These are phyloP conservation scores for Plasmodium relictum DNA, from an alignment of 169 alveolate species.

Conservation along the genomic window DNA sequence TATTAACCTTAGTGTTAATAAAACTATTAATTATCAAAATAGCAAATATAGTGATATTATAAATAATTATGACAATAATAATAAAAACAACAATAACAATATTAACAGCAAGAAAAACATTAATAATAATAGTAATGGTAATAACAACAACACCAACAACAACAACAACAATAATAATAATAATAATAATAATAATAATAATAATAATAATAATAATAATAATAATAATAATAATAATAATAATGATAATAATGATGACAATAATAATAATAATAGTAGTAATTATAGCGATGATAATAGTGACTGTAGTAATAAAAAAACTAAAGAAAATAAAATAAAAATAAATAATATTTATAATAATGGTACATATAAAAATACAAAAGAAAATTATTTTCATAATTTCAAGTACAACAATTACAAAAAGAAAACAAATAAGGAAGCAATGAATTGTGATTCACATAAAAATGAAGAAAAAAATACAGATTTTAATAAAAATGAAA, in stretches of 20 bases:
- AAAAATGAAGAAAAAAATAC: neutral
- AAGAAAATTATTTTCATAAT: conserved; percentile 10
- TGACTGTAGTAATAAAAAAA: neutral
- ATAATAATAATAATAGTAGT: neutral
- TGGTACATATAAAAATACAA: conserved; percentile 12
- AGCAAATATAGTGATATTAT: neutral
- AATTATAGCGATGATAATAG: neutral
- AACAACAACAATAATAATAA: conserved; percentile 3
- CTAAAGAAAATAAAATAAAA: neutral
- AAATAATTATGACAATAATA: neutral
- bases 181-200: conserved; percentile 7
- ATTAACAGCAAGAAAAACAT: neutral
- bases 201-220: conserved; percentile 10
- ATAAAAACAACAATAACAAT: neutral
- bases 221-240: neutral
- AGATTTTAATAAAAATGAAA: neutral
- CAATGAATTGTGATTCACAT: neutral
- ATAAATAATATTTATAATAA: neutral
- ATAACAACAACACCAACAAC: neutral
- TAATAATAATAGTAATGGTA: neutral
- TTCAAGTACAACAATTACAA: neutral
- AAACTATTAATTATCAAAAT: neutral
- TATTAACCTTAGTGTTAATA: neutral
- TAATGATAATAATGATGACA: conserved; percentile 9
- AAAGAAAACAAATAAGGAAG: neutral